Percentiles rank a stretch among this genome's conserved stretches.
phyloP scores from a whole-genome alignment of 495 filamentous ascomycete genomes.

The Neurospora intermedia region DNA sequence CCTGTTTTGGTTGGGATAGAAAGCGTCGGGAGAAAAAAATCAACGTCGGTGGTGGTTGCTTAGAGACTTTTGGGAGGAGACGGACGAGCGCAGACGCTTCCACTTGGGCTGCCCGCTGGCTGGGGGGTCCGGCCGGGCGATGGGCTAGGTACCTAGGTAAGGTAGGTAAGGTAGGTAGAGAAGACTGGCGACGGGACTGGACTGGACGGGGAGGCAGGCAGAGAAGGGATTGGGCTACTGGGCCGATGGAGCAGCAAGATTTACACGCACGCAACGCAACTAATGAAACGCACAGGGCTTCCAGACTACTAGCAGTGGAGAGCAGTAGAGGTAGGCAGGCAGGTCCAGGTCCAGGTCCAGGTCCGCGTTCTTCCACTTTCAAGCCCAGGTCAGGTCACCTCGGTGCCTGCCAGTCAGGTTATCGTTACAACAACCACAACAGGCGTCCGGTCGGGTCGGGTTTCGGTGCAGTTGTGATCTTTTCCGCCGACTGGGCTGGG shows the following conservation, averaged over 20 bases:
- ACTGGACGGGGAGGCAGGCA: background rate
- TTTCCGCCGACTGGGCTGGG: background rate
- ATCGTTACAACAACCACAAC: background rate
- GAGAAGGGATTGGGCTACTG: background rate
- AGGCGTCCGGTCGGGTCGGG: background rate
- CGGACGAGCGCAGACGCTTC: conserved; percentile 1
- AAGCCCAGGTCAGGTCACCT: background rate
- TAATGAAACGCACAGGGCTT: background rate
- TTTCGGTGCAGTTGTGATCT: background rate
- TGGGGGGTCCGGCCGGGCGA: background rate
- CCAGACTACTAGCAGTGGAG: background rate
- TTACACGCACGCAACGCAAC: background rate
- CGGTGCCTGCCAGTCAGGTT: background rate
- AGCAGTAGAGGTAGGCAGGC: background rate
- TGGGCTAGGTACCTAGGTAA: background rate
- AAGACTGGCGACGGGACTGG: background rate
- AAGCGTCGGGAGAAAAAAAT: conserved; percentile 18
- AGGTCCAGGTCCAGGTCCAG: background rate
- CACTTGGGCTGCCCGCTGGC: background rate
- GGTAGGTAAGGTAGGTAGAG: no score
- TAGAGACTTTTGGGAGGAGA: conserved; percentile 24
- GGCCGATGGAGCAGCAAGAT: background rate
- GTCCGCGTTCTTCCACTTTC: background rate
- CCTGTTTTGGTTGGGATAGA: conserved; percentile 13
- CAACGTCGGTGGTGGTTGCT: conserved; percentile 16